A percentile compares a stretch with the other conserved stretches of the same genome.
These are phyloP conservation scores for Akanthomyces uredinophilus DNA, from an alignment of 2,329 filamentous ascomycete species.

Conservation along the genomic window DNA sequence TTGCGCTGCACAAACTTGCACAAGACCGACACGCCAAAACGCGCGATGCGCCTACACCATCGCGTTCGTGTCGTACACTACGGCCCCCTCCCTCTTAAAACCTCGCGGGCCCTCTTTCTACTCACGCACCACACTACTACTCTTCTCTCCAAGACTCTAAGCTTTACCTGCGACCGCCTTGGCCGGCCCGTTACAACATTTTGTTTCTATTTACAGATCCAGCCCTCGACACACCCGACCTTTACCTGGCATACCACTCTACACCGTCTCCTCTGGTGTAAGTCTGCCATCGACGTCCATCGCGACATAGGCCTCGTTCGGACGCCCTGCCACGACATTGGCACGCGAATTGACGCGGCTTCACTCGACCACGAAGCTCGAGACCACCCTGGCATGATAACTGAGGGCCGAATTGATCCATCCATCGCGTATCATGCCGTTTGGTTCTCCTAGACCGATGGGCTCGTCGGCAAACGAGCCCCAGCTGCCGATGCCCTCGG, in stretches of 20 bases:
- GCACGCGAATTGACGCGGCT: conserved; percentile 13
- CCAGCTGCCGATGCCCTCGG: conserved; percentile 11
- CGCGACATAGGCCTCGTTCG: background rate
- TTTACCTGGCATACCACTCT: conserved; percentile 1
- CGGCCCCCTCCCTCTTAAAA: conserved; percentile 15
- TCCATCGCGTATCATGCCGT: conserved; percentile 9
- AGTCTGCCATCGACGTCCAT: conserved; percentile 2
- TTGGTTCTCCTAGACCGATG: conserved; percentile 3
- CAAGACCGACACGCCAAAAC: conserved; percentile 14
- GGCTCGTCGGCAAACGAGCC: conserved; percentile 12
- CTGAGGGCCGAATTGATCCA: background rate
- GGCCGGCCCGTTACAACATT: conserved; percentile 8
- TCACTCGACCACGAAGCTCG: background rate
- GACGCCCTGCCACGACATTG: background rate
- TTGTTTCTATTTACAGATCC: conserved; percentile 14
- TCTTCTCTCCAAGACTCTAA: background rate
- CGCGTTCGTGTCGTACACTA: conserved; percentile 13
- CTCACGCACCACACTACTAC: conserved; percentile 1
- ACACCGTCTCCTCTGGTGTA: conserved; percentile 3
- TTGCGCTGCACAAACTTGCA: background rate
- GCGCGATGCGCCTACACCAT: conserved; percentile 10
- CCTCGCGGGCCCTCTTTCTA: conserved; percentile 9
- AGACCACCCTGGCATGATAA: background rate
- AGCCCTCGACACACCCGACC: conserved; percentile 2
- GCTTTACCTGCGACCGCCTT: conserved; percentile 13